phyloP scores from a whole-genome alignment of 2,329 filamentous ascomycete species.

The Penicillium nordicum region DNA sequence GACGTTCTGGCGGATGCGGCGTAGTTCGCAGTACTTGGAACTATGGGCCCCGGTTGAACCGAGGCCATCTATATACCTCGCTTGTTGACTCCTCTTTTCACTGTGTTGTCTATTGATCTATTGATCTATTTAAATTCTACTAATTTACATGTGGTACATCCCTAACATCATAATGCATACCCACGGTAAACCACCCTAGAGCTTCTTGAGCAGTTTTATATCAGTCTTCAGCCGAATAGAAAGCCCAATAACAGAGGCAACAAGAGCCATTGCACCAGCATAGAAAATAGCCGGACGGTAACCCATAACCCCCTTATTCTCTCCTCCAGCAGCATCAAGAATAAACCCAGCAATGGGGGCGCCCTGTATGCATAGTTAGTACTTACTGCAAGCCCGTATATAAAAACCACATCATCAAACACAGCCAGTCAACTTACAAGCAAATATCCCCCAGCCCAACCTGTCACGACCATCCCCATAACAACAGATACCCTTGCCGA shows the following conservation, averaged over 20 bases:
- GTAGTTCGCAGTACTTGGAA: slow-evolving; percentile 10
- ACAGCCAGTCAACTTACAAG: slow-evolving; percentile 44
- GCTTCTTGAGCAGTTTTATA: slow-evolving; percentile 35
- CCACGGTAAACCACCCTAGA: slow-evolving; percentile 20
- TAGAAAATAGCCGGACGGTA: slow-evolving; percentile 63
- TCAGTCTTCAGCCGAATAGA: slow-evolving; percentile 46
- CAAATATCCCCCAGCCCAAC: slow-evolving; percentile 61
- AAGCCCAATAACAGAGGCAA: slow-evolving; percentile 44
- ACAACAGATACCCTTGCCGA: slow-evolving; percentile 53
- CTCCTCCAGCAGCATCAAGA: slow-evolving; percentile 54
- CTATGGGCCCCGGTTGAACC: not conserved
- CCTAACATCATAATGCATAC: no score
- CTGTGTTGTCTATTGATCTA: not conserved
- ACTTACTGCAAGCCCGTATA: not conserved
- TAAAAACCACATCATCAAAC: not conserved
- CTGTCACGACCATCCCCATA: slow-evolving; percentile 61
- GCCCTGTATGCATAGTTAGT: slow-evolving; percentile 35
- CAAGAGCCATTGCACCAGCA: slow-evolving; percentile 53
- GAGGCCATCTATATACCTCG: not conserved
- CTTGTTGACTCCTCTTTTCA: not conserved
- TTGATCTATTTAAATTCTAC: not conserved
- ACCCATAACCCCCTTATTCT: slow-evolving; percentile 48
- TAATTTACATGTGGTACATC: not conserved
- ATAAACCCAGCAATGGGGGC: slow-evolving; percentile 61
- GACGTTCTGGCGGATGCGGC: slow-evolving; percentile 12